These are phyloP conservation scores for Solanum boliviense DNA, from an alignment of 257 asterid species.

Conservation along the genomic window DNA sequence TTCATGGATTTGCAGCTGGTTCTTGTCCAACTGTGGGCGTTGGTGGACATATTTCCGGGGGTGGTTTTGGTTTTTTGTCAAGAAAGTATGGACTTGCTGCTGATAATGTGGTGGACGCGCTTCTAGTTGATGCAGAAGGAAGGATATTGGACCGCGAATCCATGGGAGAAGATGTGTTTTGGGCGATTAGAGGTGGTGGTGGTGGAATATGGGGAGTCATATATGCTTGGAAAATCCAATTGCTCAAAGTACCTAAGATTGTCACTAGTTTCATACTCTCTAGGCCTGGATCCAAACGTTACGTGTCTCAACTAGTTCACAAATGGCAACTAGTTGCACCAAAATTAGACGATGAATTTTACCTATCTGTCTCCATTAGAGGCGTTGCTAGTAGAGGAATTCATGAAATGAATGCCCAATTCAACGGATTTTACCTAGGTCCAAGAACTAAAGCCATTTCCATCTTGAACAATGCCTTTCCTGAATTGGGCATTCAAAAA, in stretches of 20 bases:
- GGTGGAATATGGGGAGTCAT: constrained; percentile 65
- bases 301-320: constrained; percentile 18
- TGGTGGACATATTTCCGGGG: constrained; percentile 66
- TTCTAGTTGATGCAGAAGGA: constrained; percentile 48
- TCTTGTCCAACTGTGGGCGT: constrained; percentile 80
- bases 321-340: constrained; percentile 65
- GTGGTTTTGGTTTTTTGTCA: constrained; percentile 61
- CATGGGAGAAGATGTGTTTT: constrained; percentile 81
- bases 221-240: constrained; percentile 55
- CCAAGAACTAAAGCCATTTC: constrained; percentile 19
- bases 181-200: constrained; percentile 88
- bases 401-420: constrained; percentile 40
- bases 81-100: constrained; percentile 73
- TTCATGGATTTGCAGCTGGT: constrained; percentile 52
- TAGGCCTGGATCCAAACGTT: constrained; percentile 21
- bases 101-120: constrained; percentile 62
- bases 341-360: constrained; percentile 24
- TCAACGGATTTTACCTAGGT: constrained; percentile 57
- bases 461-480: constrained; percentile 19
- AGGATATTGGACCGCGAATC: constrained; percentile 34
- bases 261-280: constrained; percentile 40
- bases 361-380: constrained; percentile 46
- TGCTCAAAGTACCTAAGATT: constrained; percentile 23
- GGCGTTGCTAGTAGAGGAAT: constrained; percentile 24
- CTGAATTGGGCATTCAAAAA: constrained; percentile 23